Evolutionary conservation across 768 basidiomycete species (phyloP).

Genomic region (Boletus fagicola): DNA sequence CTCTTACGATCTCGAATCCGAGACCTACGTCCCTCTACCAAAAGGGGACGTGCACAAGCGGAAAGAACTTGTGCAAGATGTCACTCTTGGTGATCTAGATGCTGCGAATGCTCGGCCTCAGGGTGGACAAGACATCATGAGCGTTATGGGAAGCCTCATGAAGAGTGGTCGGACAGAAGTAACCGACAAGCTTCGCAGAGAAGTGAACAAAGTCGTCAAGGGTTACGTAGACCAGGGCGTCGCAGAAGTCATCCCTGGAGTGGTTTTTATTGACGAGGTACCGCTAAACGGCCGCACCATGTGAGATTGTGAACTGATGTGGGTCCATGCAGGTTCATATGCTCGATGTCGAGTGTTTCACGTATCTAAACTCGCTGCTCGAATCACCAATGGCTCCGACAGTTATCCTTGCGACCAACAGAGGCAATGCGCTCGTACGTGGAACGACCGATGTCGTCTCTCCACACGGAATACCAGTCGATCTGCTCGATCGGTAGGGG

Average conservation of each 20-base stretch:
- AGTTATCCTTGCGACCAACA: slow-evolving; percentile 94
- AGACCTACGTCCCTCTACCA: slow-evolving; percentile 96
- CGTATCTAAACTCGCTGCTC: slow-evolving; percentile 92
- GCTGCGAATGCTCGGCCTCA: slow-evolving; percentile 95
- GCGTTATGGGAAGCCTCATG: slow-evolving; percentile 90
- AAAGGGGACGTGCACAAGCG: slow-evolving; percentile 96
- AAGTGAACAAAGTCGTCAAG: slow-evolving; percentile 97
- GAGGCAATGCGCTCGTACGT: slow-evolving; percentile 87
- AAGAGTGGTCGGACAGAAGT: slow-evolving; percentile 94
- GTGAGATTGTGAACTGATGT: slow-evolving; percentile 3
- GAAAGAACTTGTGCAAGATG: slow-evolving; percentile 93
- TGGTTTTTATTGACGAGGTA: slow-evolving; percentile 98
- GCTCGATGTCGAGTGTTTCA: slow-evolving; percentile 99
- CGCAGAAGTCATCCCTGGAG: slow-evolving; percentile 96
- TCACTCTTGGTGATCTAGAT: slow-evolving; percentile 92
- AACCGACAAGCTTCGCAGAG: slow-evolving; percentile 91
- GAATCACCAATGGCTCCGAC: slow-evolving; percentile 98
- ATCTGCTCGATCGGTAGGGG: slow-evolving; percentile 82
- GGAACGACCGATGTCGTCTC: slow-evolving; percentile 90
- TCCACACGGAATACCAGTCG: slow-evolving; percentile 92
- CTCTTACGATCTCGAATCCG: slow-evolving; percentile 96
- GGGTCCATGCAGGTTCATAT: slow-evolving; percentile 80
- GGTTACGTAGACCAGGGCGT: slow-evolving; percentile 98
- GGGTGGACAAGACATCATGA: slow-evolving; percentile 98
- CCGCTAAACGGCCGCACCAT: slow-evolving; percentile 18